A percentile compares a stretch with the other conserved stretches of the same genome.
Conservation (phyloP, 306 rosid species). For the Cyclanthera cordifolia region DNA sequence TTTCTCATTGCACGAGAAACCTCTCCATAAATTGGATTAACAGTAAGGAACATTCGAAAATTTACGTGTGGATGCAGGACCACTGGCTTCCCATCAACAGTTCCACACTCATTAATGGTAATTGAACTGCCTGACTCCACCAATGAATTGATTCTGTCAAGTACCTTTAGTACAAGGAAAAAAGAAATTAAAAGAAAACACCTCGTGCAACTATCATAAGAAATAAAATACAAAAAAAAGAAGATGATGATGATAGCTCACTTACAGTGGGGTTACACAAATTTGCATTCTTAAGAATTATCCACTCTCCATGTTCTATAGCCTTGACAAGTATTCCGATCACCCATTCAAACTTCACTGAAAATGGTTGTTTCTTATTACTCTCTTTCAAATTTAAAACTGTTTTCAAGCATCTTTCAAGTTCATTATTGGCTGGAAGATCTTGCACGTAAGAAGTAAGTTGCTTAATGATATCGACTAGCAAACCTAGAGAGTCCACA, state of each 20-base stretch:
- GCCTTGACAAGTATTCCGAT: slow-evolving; percentile 65
- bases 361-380: slow-evolving; percentile 30
- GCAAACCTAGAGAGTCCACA: slow-evolving; percentile 32
- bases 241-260: not conserved
- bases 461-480: slow-evolving; percentile 45
- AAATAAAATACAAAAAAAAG: slow-evolving; percentile 2
- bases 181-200: not conserved
- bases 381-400: slow-evolving; percentile 50
- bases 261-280: slow-evolving; percentile 87
- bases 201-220: not conserved
- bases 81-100: slow-evolving; percentile 68
- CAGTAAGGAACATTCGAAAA: slow-evolving; percentile 83
- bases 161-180: slow-evolving; percentile 36
- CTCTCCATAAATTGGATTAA: slow-evolving; percentile 74
- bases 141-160: slow-evolving; percentile 91
- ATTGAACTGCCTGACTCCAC: slow-evolving; percentile 83
- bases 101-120: slow-evolving; percentile 74
- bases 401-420: slow-evolving; percentile 38
- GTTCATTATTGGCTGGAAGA: slow-evolving; percentile 30
- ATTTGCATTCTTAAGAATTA: slow-evolving; percentile 86
- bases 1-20: slow-evolving; percentile 97
- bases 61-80: slow-evolving; percentile 66
- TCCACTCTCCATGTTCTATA: slow-evolving; percentile 89
- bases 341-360: slow-evolving; percentile 88
- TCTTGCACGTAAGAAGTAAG: slow-evolving; percentile 30